Percentiles rank a stretch among this genome's conserved stretches.
phyloP scores from a whole-genome alignment of 2,329 filamentous ascomycete species.

The Paecilomyces sp. region DNA sequence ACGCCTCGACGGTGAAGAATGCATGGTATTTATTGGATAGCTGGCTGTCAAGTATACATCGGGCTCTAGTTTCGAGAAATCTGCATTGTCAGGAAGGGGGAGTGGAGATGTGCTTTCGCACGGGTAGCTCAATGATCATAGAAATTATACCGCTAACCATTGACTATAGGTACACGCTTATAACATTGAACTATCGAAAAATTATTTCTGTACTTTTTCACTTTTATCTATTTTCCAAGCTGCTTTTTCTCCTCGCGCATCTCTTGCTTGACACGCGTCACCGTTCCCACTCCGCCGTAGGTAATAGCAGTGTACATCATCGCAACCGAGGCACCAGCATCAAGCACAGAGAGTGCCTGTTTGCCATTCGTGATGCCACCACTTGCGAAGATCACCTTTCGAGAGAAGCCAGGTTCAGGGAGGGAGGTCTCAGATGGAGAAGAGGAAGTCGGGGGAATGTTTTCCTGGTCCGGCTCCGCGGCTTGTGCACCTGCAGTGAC shows the following conservation, averaged over 20 bases:
- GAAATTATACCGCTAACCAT: background rate
- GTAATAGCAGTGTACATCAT: constrained; percentile 82
- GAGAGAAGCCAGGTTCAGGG: constrained; percentile 5
- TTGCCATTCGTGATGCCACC: constrained; percentile 86
- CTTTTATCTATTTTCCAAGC: constrained; percentile 12
- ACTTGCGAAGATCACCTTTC: constrained; percentile 84
- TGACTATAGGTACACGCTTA: background rate
- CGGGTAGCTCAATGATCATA: background rate
- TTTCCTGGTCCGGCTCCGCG: constrained; percentile 15
- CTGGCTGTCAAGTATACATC: background rate
- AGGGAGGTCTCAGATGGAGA: constrained; percentile 8
- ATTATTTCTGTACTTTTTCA: constrained; percentile 1
- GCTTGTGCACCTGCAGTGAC: constrained; percentile 7
- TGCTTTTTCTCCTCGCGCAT: constrained; percentile 32
- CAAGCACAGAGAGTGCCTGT: constrained; percentile 72
- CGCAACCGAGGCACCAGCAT: constrained; percentile 82
- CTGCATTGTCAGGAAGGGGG: background rate
- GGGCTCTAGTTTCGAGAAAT: background rate
- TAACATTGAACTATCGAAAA: background rate
- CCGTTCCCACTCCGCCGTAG: constrained; percentile 56
- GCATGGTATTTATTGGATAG: background rate
- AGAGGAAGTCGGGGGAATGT: constrained; percentile 4
- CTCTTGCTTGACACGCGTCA: constrained; percentile 46
- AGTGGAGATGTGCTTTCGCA: background rate
- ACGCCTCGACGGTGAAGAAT: background rate